Base-by-base conservation (phyloP, 2,329 filamentous ascomycete genomes). In the Colletotrichum sansevieriae region DNA sequence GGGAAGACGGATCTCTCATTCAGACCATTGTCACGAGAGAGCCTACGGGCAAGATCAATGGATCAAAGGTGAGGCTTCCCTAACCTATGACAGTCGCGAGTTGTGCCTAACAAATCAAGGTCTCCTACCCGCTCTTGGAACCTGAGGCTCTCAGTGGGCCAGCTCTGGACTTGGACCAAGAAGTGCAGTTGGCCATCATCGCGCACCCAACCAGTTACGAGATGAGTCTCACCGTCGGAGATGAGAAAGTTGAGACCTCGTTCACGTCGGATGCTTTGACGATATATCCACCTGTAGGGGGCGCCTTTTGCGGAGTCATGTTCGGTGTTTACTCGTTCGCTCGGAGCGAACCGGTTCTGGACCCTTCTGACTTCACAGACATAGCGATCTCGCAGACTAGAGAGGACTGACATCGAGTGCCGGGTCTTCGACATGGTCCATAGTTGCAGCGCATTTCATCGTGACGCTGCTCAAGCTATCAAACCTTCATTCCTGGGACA, bases 251-350 rank as follows among this genome's bases (percentile, higher is more conserved):
- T 3, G 63, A 22, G 1, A 51, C 67, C 3, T 33, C 52, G 2
- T 62, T 75, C 13, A 33, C 62, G 13, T 71, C 73, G 3, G 69
- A 70, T 51, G 57, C 72, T 3, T 63, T 78, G 60, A 77, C 75
- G 1, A 54, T 75, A 22, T 71, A 72, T 51, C 76, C 76, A 25
- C 75, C 74, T 11, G 72, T 77, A 3, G 76, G 76, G 2, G 74
- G 75, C 18, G 72, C 75, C 3, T 78, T 78, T 33, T 73, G 73
- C 18, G 76, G 76, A 15, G 71, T 72, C 22, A 77, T 78, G 76
- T 77, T 74, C 51, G 76, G 76, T 1, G 18, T 78, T 2, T 78
- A 77, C 43, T 71, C 76, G 10, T 76, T 75, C 54, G 76, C 74
- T 8, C 72, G 68, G 13, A 71, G 73, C 15, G 76, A 78, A 54